Percentiles rank a stretch among this genome's conserved stretches.
phyloP scores from a whole-genome alignment of 169 alveolate species.

The Cyclospora cayetanensis region DNA sequence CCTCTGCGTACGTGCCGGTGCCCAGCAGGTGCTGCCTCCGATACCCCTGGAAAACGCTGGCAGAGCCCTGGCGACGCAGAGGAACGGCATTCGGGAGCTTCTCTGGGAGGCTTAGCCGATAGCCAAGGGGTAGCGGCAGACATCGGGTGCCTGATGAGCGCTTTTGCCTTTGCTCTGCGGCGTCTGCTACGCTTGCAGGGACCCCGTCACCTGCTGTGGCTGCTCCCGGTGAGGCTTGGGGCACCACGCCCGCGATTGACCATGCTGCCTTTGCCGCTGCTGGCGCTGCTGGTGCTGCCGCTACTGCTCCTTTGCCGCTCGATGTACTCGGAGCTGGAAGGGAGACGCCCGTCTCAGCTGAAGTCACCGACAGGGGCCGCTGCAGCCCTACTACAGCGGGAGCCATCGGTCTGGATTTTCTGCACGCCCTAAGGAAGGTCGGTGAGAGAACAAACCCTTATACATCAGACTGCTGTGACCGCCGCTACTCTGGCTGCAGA shows the following conservation, averaged over 20 bases:
- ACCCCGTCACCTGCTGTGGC: neutral
- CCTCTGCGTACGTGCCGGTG: slow-evolving; percentile 86
- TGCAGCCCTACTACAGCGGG: neutral
- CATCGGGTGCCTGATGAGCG: neutral
- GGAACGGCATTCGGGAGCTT: slow-evolving; percentile 57
- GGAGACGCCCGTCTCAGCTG: neutral
- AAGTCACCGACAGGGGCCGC: neutral
- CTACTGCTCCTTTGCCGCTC: neutral
- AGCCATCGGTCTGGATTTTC: neutral
- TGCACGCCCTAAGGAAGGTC: neutral
- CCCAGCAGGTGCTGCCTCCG: slow-evolving; percentile 72
- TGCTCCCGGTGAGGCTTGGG: neutral
- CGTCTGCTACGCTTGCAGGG: neutral
- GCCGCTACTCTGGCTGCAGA: neutral
- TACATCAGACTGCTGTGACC: neutral
- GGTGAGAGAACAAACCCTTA: neutral
- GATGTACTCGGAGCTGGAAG: neutral
- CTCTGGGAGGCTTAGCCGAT: slow-evolving; percentile 42
- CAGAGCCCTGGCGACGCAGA: slow-evolving; percentile 11
- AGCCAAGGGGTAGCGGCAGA: neutral
- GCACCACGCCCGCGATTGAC: neutral
- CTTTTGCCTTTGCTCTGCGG: neutral
- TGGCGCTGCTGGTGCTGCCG: neutral
- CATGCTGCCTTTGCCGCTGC: neutral
- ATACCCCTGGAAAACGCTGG: slow-evolving; percentile 59